Evolutionary conservation across 2,329 filamentous ascomycete genomes (phyloP), one percentile per base, ranked within the genome.

Genomic region (Emydomyces testavorans): DNA sequence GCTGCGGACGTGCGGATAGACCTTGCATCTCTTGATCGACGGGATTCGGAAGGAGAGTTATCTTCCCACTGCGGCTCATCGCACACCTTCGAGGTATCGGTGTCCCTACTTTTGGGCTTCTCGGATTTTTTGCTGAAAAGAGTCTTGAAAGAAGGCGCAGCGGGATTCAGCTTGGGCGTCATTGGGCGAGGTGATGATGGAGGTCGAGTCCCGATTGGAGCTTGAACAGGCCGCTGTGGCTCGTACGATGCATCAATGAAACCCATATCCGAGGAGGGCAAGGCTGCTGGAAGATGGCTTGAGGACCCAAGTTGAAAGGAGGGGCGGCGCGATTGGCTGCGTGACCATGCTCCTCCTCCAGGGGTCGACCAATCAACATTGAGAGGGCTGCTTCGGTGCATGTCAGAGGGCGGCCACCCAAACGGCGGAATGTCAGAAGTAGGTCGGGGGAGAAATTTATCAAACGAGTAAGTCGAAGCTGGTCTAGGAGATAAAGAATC

Each of bases 61-160:
- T 52, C 48, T 3, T 69, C 62, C 6, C 38, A 6, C 4, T 40
- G 36, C 16, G 8, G n/a, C 23, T 48, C 46, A 11, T 65, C 65
- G 28, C 60, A 57, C 11, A 57, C 59, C 39, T 50, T 57, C 26
- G 52, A 54, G 52, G 41, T 32, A 48, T 59, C 46, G 23, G 50
- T 37, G 69, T 56, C 54, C 46, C 52, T 52, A 21, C 28, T 21
- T 34, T 62, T 64, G 11, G 52, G 56, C 49, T 62, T 64, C 28
- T 71, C 67, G 31, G 68, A 66, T 43, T 65, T 69, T 55, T 65
- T 67, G 57, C 80, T 77, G 50, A 92, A 78, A 31, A 80, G 76
- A 7, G 76, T 81, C 65, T 83, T 90, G 62, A 96, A 96, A 0
- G 83, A 85, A 6, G 89, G 89, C 0, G 90, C 92, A 5, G 85